These are phyloP conservation scores for Leptosphaerulina australis DNA, from an alignment of 2,329 filamentous ascomycete genomes.

Conservation along the genomic window DNA sequence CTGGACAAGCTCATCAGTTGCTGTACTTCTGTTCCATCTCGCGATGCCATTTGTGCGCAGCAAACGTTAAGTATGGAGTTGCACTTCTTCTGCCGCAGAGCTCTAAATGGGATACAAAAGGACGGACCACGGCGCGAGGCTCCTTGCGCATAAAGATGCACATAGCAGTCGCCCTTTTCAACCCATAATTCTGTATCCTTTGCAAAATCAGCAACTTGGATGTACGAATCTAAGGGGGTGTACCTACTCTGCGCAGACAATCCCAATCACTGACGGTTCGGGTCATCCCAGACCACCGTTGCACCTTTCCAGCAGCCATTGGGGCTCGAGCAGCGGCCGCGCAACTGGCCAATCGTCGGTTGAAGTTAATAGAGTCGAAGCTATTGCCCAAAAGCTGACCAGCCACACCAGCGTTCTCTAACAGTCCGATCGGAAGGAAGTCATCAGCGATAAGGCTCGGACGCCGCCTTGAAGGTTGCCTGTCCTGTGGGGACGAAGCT, in stretches of 20 bases:
- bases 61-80: constrained; percentile 62
- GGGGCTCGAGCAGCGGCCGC: constrained; percentile 23
- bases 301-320: constrained; percentile 33
- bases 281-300: constrained; percentile 45
- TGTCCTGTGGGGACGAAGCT: constrained; percentile 11
- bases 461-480: constrained; percentile 13
- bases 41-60: constrained; percentile 43
- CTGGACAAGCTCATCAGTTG: constrained; percentile 25
- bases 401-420: constrained; percentile 4
- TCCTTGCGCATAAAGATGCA: constrained; percentile 71
- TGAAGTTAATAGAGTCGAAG: constrained; percentile 1
- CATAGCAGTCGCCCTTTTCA: constrained; percentile 69
- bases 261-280: constrained; percentile 51
- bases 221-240: not conserved
- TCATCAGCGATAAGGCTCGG: constrained; percentile 9
- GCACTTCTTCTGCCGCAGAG: constrained; percentile 64
- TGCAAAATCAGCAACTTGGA: constrained; percentile 7
- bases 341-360: constrained; percentile 29
- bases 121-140: constrained; percentile 70
- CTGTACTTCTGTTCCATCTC: constrained; percentile 14
- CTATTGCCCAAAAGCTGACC: not conserved
- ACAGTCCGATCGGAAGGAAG: not conserved
- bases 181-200: constrained; percentile 77
- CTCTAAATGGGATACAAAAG: constrained; percentile 67
- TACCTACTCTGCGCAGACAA: constrained; percentile 52